Base-by-base conservation (phyloP, 352 stramenopile species). In the Phytophthora tubulina region DNA sequence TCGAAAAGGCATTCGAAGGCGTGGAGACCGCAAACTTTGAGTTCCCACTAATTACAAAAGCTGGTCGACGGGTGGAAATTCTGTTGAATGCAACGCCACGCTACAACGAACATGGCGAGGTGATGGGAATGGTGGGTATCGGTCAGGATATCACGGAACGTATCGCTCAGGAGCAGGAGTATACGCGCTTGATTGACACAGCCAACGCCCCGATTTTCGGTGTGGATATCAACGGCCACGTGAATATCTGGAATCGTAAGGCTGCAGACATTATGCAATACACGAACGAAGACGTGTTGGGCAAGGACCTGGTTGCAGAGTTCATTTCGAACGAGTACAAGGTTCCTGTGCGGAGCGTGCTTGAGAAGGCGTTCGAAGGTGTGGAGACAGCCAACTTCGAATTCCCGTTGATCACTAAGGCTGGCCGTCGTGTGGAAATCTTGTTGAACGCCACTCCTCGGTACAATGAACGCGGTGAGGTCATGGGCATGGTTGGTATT, bases 71-170 rank as follows among this genome's bases (percentile, higher is more conserved):
- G 27, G 87, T 94, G 35, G 79, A 91, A 17, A 94, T 94, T 21
- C 46, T 94, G 54, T 60, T 94, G 6, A 94, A 94, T 44, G 86
- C 86, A 0, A 93, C 87, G 9, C 76, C 84, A 3, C 76, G 85
- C 6, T 89, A 85, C 53, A 84, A 94, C 48, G 82, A 80, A n/a
- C 73, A 87, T 14, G 86, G 86, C 5, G 84, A 85, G 21, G 91
- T 97, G 52, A 88, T 97, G 36, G 93, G 93, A 57, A 89, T 96
- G 6, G 88, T 96, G 17, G 86, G 90, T 31, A 96, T 96, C 63
- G 89, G 88, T 1, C 88, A 96, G 17, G 90, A 96, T 56, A 93
- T 94, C 38, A 91, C 86, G 3, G 81, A 90, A 27, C 81, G 83
- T 8, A 91, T 91, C 58, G 82, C 82, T 0, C 83, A 92, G 58